Percentiles rank a stretch among this genome's conserved stretches.
phyloP scores from a whole-genome alignment of 768 basidiomycete genomes.

The Nevesoporus exiguus region DNA sequence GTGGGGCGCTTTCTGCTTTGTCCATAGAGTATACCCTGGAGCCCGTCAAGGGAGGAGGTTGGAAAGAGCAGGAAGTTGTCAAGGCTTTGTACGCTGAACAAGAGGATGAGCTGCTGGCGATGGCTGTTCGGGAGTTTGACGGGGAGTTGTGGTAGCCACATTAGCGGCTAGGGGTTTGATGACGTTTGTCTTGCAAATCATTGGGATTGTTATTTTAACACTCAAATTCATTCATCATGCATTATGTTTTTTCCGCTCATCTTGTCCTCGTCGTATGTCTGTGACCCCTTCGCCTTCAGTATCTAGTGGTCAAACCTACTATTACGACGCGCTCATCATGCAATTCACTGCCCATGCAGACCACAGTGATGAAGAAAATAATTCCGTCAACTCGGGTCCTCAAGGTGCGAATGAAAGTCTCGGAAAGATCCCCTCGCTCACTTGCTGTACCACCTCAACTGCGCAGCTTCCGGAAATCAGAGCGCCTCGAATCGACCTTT shows the following conservation, averaged over 20 bases:
- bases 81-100: slow-evolving; percentile 34
- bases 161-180: slow-evolving; percentile 15
- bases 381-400: neutral
- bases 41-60: slow-evolving; percentile 43
- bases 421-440: neutral
- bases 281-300: slow-evolving; percentile 11
- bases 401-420: slow-evolving; percentile 1
- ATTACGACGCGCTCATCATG: slow-evolving; percentile 46
- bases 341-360: slow-evolving; percentile 11
- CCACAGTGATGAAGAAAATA: neutral
- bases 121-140: slow-evolving; percentile 23
- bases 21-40: slow-evolving; percentile 82
- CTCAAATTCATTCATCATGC: neutral
- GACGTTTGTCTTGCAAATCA: slow-evolving; percentile 16
- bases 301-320: slow-evolving; percentile 36
- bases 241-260: neutral
- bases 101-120: slow-evolving; percentile 29
- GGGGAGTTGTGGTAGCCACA: slow-evolving; percentile 20
- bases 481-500: neutral
- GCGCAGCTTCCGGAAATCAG: neutral
- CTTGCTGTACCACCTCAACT: neutral
- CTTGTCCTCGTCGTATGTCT: slow-evolving; percentile 12
- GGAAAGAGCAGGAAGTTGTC: slow-evolving; percentile 36
- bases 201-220: slow-evolving; percentile 24
- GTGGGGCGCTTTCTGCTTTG: slow-evolving; percentile 86